A percentile compares a stretch with the other conserved stretches of the same genome.
phyloP scores from a whole-genome alignment of 2,329 filamentous ascomycete species.

The Beauveria caledonica region DNA sequence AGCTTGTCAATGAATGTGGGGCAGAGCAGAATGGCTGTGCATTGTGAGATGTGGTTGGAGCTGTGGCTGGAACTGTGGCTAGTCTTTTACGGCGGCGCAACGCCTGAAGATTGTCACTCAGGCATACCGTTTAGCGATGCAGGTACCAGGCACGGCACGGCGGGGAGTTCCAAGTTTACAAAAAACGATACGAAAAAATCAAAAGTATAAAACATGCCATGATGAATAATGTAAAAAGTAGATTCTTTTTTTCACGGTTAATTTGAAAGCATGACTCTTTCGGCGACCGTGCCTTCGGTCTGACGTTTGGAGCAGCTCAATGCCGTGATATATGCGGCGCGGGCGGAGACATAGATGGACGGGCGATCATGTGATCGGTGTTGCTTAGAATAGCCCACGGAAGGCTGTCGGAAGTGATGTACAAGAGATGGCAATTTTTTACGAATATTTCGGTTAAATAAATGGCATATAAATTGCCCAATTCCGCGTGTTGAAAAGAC shows the following conservation, averaged over 20 bases:
- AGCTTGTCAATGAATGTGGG: slow-evolving; percentile 8
- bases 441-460: background rate
- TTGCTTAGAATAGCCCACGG: background rate
- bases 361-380: slow-evolving; percentile 11
- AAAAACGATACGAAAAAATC: background rate
- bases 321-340: background rate
- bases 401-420: background rate
- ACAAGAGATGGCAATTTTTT: background rate
- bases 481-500: background rate
- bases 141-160: background rate
- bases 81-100: background rate
- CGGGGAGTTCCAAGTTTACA: too few relatives aligned
- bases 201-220: background rate
- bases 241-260: background rate
- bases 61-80: too few relatives aligned
- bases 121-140: background rate
- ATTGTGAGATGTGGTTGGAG: background rate
- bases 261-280: background rate
- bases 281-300: background rate
- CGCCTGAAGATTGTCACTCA: background rate
- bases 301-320: too few relatives aligned
- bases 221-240: background rate
- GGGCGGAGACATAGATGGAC: background rate
- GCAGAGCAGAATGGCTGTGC: background rate
- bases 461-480: background rate